Evolutionary conservation across 1,139 yeast species (phyloP).

Genomic region (Kodamaea arcana): DNA sequence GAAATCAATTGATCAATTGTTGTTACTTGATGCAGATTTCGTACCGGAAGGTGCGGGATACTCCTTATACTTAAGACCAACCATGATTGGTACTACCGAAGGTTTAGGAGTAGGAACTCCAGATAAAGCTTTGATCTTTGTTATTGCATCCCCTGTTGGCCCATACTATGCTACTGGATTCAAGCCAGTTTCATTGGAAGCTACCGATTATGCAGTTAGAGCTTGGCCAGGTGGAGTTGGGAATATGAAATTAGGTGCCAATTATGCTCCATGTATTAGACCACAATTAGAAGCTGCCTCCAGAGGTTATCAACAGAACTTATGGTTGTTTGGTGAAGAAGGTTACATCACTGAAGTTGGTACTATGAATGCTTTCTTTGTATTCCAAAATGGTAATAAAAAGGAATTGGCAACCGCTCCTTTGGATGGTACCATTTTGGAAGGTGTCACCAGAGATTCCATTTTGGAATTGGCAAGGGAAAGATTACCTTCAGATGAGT

Average conservation of each 20-base stretch:
- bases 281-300: conserved; percentile 31
- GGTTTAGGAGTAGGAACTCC: conserved; percentile 37
- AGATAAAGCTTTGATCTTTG: conserved; percentile 31
- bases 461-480: conserved; percentile 30
- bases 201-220: conserved; percentile 33
- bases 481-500: conserved; percentile 24
- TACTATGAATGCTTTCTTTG: conserved; percentile 40
- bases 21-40: conserved; percentile 29
- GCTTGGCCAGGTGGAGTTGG: conserved; percentile 50
- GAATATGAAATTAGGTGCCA: conserved; percentile 41
- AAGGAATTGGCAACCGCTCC: conserved; percentile 42
- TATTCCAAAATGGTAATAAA: conserved; percentile 27
- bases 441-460: conserved; percentile 43
- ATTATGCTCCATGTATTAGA: conserved; percentile 41
- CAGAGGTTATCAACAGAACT: conserved; percentile 38
- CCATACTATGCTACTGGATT: conserved; percentile 30
- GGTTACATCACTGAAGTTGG: conserved; percentile 44
- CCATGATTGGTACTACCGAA: conserved; percentile 27
- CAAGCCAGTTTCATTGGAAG: conserved; percentile 34
- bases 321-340: conserved; percentile 42
- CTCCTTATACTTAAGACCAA: conserved; percentile 28
- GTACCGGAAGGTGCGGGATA: conserved; percentile 25
- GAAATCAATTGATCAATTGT: conserved; percentile 30
- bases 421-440: conserved; percentile 39
- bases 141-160: conserved; percentile 32